phyloP scores from a whole-genome alignment of 1,284 basidiomycete genomes.

The Ustilago shanxiensis region DNA sequence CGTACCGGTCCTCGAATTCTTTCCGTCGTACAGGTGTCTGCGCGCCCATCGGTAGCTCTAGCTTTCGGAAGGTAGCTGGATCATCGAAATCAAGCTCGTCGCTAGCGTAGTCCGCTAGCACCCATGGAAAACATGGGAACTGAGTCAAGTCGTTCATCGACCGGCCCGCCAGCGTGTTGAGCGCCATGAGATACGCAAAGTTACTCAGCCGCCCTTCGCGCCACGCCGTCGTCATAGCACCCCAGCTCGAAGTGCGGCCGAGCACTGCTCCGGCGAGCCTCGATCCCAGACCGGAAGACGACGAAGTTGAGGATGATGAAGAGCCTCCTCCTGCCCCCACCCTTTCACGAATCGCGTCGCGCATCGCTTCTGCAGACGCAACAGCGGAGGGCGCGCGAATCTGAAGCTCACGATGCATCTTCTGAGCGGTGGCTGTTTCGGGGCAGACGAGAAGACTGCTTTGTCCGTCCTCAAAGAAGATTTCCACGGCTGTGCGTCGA shows the following conservation, averaged over 20 bases:
- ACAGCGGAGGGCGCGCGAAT: constrained; percentile 54
- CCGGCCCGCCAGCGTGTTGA: constrained; percentile 69
- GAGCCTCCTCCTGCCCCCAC: neutral
- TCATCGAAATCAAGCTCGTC: constrained; percentile 79
- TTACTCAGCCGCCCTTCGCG: constrained; percentile 64
- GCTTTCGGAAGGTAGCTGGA: constrained; percentile 80
- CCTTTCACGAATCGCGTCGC: constrained; percentile 49
- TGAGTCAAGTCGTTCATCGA: constrained; percentile 81
- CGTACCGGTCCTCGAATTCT: constrained; percentile 76
- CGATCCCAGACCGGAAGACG: constrained; percentile 37
- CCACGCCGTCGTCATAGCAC: constrained; percentile 66
- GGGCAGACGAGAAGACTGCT: constrained; percentile 67
- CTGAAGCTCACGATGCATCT: constrained; percentile 55
- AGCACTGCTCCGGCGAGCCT: constrained; percentile 59
- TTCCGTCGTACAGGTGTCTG: constrained; percentile 77
- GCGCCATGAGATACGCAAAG: constrained; percentile 69
- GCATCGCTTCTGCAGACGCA: constrained; percentile 48
- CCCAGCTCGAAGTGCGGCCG: constrained; percentile 49
- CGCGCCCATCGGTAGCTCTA: constrained; percentile 91
- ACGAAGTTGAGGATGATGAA: constrained; percentile 13
- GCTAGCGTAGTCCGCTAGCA: constrained; percentile 86
- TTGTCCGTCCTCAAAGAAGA: constrained; percentile 70
- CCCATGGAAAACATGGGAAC: constrained; percentile 94
- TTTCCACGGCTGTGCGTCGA: constrained; percentile 63
- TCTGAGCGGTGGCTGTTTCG: constrained; percentile 45